phyloP scores from a whole-genome alignment of 2,329 filamentous ascomycete genomes.

The Monilinia fructigena region DNA sequence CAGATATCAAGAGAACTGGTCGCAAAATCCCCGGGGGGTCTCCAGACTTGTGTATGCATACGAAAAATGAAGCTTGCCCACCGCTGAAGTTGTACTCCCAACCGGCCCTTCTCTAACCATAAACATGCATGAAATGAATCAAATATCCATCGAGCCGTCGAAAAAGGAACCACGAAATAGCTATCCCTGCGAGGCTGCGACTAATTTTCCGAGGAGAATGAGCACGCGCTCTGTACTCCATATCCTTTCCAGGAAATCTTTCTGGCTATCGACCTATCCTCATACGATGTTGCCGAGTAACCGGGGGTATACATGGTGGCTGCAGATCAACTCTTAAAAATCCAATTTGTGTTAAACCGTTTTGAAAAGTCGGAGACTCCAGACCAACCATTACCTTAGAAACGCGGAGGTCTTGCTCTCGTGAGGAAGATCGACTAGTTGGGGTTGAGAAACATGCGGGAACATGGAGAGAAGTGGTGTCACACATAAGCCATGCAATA shows the following conservation, averaged over 20 bases:
- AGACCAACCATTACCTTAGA: conserved; percentile 2
- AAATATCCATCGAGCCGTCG: conserved; percentile 1
- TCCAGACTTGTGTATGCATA: conserved; percentile 16
- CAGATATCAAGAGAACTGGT: conserved; percentile 5
- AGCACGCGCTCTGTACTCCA: conserved; percentile 21
- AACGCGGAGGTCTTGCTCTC: conserved; percentile 15
- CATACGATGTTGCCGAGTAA: conserved; percentile 2
- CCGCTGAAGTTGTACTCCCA: not conserved
- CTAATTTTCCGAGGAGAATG: conserved; percentile 8
- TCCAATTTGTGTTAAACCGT: not conserved
- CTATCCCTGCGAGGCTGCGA: conserved; percentile 4
- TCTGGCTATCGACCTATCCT: not conserved
- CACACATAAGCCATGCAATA: conserved; percentile 10
- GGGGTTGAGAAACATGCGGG: conserved; percentile 20
- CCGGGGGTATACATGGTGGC: conserved; percentile 4
- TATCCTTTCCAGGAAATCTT: conserved; percentile 5
- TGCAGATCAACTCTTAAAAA: not conserved
- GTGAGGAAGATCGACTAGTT: conserved; percentile 21
- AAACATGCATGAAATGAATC: conserved; percentile 7
- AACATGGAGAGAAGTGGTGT: conserved; percentile 17
- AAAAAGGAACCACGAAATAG: conserved; percentile 13
- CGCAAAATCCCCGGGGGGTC: conserved; percentile 5
- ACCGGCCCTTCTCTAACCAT: conserved; percentile 20
- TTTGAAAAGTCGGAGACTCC: not conserved
- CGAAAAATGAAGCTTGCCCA: not conserved